Conservation (phyloP, 306 rosid genomes). For the Senna tora region DNA sequence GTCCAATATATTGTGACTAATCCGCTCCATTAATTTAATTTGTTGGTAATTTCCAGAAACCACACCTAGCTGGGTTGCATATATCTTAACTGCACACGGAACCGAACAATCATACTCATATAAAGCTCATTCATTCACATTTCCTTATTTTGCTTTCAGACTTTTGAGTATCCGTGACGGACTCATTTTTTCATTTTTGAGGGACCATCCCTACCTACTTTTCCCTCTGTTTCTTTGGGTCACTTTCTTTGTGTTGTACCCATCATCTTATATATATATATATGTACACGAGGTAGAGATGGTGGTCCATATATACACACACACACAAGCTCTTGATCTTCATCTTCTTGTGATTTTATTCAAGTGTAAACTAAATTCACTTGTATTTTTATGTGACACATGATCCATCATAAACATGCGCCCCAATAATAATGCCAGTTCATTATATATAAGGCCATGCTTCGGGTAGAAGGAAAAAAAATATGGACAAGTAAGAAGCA, state of each 20-base stretch:
- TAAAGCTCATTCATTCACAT: no score
- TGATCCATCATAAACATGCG: not conserved
- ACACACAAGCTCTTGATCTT: not conserved
- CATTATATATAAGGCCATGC: not conserved
- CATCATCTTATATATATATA: no score
- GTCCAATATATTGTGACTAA: no score
- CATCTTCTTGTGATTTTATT: not conserved
- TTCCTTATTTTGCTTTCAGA: not conserved
- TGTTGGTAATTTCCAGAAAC: no score
- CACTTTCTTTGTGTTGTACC: not conserved
- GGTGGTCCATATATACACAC: not conserved
- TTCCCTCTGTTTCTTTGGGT: not conserved
- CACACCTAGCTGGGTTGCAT: no score
- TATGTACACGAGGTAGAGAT: not conserved
- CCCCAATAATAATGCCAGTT: not conserved
- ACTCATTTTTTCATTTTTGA: not conserved
- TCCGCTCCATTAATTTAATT: no score
- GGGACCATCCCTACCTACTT: conserved; percentile 1
- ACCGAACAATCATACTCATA: not conserved
- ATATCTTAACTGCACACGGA: conserved; percentile 24
- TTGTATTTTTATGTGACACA: not conserved
- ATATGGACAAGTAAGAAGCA: not conserved
- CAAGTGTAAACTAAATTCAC: not conserved
- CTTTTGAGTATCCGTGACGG: not conserved
- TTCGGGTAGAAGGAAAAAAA: not conserved